Base-by-base conservation (phyloP, 2,329 filamentous ascomycete species). In the Aspergillus pseudotamarii region DNA sequence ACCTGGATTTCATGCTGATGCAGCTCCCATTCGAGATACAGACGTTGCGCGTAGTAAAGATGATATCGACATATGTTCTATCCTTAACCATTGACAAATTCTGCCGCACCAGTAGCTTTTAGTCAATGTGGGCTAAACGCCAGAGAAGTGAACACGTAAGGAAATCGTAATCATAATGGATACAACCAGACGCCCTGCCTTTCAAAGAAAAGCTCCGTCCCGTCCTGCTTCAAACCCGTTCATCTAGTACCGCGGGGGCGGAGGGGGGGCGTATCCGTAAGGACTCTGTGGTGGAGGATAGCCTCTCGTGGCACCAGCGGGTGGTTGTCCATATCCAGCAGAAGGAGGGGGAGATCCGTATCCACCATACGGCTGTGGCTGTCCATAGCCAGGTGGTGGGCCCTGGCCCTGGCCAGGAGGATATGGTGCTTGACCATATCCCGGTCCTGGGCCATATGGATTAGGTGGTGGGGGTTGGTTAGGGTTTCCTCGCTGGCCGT, bases 191-290 rank as follows among this genome's bases (percentile, higher is more conserved):
- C 36, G 32, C 9, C 48, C 50, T 21, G 16, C 23, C 23, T 11
- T 46, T 32, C 14, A 9, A 16, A 43, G 23, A 57, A 38, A 36
- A 38, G 23, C 30, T 36, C 51, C 16, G 28, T 48, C 50, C 16
- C 45, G 26, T 45, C 53, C 38, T 21, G 28, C n/a, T n/a, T 32
- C 32, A 58, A 46, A 16, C 64, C 66, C 62, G 62, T 70, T 68
- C 54, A 10, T 54, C 53, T 66, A 73, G 56, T 74, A 74, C 14
- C 72, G 66, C n/a, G 68, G 71, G 19, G 69, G 71, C 16, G 64
- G 66, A 32, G 63, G 69, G 34, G 67, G 71, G 8, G 61, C 67
- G 54, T 71, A 66, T 36, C 65, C 64, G 32, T 72, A 71, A 16
- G 62, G 62, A 58, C 68, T 64, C 53, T 66, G 61, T 1, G 64